Conservation (phyloP, 1,139 yeast species). For the Geotrichum histeridarum region DNA sequence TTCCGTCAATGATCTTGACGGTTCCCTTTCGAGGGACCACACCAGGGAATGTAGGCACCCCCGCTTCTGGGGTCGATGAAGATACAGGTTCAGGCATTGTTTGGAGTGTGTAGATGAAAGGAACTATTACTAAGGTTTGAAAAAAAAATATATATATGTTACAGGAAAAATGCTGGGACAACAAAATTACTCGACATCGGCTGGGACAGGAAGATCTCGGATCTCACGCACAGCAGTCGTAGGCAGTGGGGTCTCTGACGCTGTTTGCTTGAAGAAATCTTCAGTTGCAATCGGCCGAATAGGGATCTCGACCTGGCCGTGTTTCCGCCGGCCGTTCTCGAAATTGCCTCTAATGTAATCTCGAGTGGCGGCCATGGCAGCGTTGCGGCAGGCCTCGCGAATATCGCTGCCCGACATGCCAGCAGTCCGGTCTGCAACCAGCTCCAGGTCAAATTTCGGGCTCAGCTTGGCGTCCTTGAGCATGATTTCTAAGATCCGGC, state of each 20-base stretch:
- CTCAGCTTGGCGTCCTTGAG: constrained; percentile 57
- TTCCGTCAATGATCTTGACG: constrained; percentile 42
- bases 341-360: constrained; percentile 55
- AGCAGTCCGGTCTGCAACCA: constrained; percentile 57
- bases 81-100: constrained; percentile 9
- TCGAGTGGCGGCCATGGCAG: constrained; percentile 83
- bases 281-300: constrained; percentile 38
- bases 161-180: neutral
- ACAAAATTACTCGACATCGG: constrained; percentile 10
- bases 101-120: neutral
- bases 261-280: constrained; percentile 36
- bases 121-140: neutral
- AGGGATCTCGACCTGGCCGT: constrained; percentile 26
- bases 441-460: constrained; percentile 53
- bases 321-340: constrained; percentile 24
- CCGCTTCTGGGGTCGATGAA: neutral
- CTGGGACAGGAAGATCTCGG: constrained; percentile 4
- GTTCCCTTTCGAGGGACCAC: constrained; percentile 18
- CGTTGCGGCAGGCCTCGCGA: constrained; percentile 86
- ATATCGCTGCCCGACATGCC: constrained; percentile 90
- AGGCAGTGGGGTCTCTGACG: constrained; percentile 29
- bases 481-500: constrained; percentile 60
- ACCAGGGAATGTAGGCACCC: constrained; percentile 6
- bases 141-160: neutral
- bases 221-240: constrained; percentile 24